These are phyloP conservation scores for Gardenia jasminoides DNA, from an alignment of 257 asterid species.

Conservation along the genomic window DNA sequence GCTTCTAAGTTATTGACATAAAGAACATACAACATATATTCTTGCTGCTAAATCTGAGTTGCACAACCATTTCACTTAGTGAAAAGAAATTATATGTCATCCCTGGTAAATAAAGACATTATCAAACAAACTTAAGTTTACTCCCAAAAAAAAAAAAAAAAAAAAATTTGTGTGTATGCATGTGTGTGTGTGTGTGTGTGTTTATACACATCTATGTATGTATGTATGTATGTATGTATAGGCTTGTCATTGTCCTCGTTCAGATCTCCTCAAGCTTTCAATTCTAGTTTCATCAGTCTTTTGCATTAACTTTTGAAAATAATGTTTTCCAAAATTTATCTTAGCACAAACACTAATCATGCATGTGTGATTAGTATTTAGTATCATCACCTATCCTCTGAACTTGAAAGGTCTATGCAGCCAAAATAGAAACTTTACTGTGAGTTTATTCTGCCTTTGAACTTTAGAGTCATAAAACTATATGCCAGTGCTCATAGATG, in stretches of 20 bases:
- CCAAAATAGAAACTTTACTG: neutral
- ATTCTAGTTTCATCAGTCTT: neutral
- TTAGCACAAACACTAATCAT: neutral
- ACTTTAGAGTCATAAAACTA: neutral
- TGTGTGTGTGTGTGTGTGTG: too few relatives aligned
- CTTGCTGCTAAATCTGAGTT: neutral
- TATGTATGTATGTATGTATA: too few relatives aligned
- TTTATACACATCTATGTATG: too few relatives aligned
- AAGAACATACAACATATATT: neutral
- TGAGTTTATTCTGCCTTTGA: neutral
- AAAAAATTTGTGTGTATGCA: too few relatives aligned
- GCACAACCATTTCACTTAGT: neutral
- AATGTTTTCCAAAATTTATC: neutral
- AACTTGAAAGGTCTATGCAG: neutral
- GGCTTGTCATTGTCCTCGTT: neutral
- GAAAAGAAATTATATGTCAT: neutral
- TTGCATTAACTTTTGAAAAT: too few relatives aligned
- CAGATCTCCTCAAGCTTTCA: neutral
- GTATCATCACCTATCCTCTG: neutral
- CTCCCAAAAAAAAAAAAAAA: too few relatives aligned
- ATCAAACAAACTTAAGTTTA: too few relatives aligned
- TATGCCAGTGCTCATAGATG: conserved; percentile 16
- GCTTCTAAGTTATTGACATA: neutral
- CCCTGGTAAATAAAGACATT: neutral
- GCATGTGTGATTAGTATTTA: neutral